Conservation (phyloP, 2,329 filamentous ascomycete genomes). For the Cladosporium velox region DNA sequence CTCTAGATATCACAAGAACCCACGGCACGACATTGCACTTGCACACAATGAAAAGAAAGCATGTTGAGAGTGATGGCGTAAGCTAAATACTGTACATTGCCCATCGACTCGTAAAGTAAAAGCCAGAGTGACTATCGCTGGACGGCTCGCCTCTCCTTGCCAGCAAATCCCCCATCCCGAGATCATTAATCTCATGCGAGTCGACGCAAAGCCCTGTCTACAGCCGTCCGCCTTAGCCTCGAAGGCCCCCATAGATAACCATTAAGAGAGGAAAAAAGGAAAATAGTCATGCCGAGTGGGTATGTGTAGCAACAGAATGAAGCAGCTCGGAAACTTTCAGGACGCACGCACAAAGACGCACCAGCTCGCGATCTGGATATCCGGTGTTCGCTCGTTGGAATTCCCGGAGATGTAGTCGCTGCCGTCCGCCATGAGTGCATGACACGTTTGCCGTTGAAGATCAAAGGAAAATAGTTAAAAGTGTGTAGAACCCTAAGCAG, state of each 20-base stretch:
- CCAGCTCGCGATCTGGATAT: conserved; percentile 1
- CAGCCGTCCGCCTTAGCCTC: not conserved
- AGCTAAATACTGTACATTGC: conserved; percentile 7
- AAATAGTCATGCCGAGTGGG: conserved; percentile 10
- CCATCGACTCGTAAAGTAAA: not conserved
- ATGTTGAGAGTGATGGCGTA: not conserved
- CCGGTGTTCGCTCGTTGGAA: not conserved
- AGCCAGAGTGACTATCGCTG: not conserved
- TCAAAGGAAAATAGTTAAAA: conserved; percentile 9
- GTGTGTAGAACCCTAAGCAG: not conserved
- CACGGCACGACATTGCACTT: not conserved
- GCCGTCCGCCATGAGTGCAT: not conserved
- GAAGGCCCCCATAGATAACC: not conserved
- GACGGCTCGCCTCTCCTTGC: not conserved
- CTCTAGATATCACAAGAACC: not conserved
- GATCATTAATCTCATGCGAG: not conserved
- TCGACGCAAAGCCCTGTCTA: not conserved
- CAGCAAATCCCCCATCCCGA: not conserved
- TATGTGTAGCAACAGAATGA: not conserved
- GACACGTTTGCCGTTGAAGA: not conserved
- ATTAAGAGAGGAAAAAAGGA: not conserved
- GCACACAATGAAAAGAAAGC: not conserved
- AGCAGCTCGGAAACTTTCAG: not conserved
- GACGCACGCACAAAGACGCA: not conserved
- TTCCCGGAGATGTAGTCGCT: not conserved